Percentiles rank a stretch among this genome's conserved stretches.
phyloP scores from a whole-genome alignment of 345 rosid genomes.

The Pistacia integerrima region DNA sequence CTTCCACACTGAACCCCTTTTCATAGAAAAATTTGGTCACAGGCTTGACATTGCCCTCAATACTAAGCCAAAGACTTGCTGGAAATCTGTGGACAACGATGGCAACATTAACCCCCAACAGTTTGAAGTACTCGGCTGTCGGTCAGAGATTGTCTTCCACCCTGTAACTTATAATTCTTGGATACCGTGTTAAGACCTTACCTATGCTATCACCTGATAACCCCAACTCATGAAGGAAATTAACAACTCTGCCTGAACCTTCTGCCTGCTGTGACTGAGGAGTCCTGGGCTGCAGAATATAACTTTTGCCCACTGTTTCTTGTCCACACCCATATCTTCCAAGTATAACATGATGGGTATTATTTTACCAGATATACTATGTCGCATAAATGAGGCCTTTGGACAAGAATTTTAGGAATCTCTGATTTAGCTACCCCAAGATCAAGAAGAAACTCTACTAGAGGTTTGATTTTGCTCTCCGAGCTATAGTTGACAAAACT shows the following conservation, averaged over 20 bases:
- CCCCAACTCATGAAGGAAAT: constrained; percentile 47
- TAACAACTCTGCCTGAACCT: constrained; percentile 30
- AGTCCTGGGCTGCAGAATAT: constrained; percentile 43
- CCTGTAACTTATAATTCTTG: constrained; percentile 37
- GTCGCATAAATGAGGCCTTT: constrained; percentile 78
- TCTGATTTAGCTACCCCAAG: constrained; percentile 43
- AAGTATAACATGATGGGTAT: constrained; percentile 72
- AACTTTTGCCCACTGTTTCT: constrained; percentile 25
- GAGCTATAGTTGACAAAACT: constrained; percentile 74
- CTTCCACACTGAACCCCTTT: constrained; percentile 39
- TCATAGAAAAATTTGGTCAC: constrained; percentile 40
- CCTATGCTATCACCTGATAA: constrained; percentile 42
- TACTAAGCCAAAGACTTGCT: constrained; percentile 41
- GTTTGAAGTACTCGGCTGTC: constrained; percentile 38
- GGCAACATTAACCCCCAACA: constrained; percentile 38
- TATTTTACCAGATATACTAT: constrained; percentile 64
- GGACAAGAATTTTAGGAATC: constrained; percentile 54
- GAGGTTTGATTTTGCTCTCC: constrained; percentile 75
- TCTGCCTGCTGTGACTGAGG: constrained; percentile 42
- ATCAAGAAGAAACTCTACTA: neutral
- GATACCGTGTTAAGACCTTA: constrained; percentile 41
- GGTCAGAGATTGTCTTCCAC: constrained; percentile 16
- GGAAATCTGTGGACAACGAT: constrained; percentile 40
- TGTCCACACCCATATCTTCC: constrained; percentile 71
- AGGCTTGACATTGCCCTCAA: constrained; percentile 45